Evolutionary conservation across 2,329 filamentous ascomycete genomes (phyloP).

Genomic region (Apiospora aurea): DNA sequence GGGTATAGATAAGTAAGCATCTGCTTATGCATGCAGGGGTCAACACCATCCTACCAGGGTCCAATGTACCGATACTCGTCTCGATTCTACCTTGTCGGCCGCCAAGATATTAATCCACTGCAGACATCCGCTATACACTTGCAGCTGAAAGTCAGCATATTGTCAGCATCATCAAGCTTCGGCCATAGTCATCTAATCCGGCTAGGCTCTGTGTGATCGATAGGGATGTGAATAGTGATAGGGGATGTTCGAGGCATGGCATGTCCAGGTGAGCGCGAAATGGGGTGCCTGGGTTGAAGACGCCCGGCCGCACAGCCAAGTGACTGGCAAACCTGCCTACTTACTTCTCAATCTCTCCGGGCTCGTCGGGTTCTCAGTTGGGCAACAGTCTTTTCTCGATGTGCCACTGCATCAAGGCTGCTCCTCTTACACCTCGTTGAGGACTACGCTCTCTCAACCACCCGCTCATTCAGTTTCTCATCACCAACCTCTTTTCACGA

Average conservation of each 20-base stretch:
- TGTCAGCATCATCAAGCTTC: not conserved
- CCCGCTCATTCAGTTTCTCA: not conserved
- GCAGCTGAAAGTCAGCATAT: not conserved
- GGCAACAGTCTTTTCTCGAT: not conserved
- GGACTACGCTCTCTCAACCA: not conserved
- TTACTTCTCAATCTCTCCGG: not conserved
- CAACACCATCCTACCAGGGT: not conserved
- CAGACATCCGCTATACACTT: too few species aligned
- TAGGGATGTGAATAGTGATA: not conserved
- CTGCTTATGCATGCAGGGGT: not conserved
- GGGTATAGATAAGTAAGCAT: too few species aligned
- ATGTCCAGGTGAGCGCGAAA: not conserved
- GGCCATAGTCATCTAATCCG: not conserved
- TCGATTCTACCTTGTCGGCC: not conserved
- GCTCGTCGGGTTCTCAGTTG: not conserved
- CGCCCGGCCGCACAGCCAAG: not conserved
- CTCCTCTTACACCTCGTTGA: not conserved
- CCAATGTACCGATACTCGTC: slow-evolving; percentile 7
- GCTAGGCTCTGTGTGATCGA: not conserved
- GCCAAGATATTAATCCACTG: not conserved
- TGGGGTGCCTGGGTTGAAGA: not conserved
- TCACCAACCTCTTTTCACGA: not conserved
- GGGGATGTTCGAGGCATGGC: not conserved
- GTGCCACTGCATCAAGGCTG: not conserved
- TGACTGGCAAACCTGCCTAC: not conserved